Evolutionary conservation across 495 filamentous ascomycete genomes (phyloP).

Genomic region (Penicillium paxilli): DNA sequence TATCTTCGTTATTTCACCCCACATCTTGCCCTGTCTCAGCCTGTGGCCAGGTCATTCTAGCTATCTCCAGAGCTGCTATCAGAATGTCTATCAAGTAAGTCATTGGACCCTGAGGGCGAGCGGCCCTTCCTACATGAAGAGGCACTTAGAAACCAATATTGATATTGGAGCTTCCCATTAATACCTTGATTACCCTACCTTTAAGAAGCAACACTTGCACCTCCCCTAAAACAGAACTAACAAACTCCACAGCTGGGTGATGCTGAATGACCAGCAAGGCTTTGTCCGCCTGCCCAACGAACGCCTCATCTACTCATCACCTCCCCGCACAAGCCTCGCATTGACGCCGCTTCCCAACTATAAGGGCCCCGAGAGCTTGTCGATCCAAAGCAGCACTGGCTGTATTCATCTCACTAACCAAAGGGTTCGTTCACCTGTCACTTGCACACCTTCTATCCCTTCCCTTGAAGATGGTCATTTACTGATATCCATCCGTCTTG

Average conservation of each 20-base stretch:
- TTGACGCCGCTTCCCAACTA: constrained; percentile 61
- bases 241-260: constrained; percentile 64
- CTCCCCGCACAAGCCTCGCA: constrained; percentile 65
- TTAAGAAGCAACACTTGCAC: too few species aligned
- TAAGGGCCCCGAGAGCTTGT: constrained; percentile 56
- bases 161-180: too few species aligned
- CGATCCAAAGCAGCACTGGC: constrained; percentile 59
- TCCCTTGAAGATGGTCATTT: not conserved
- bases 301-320: constrained; percentile 67
- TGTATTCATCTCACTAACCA: constrained; percentile 85
- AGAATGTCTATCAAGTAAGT: constrained; percentile 73
- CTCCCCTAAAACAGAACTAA: constrained; percentile 10
- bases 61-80: constrained; percentile 4
- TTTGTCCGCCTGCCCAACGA: constrained; percentile 74
- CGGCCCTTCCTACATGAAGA: too few species aligned
- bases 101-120: too few species aligned
- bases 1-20: too few species aligned
- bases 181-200: too few species aligned
- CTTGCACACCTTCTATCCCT: not conserved
- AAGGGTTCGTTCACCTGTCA: constrained; percentile 57
- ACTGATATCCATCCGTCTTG: constrained; percentile 1
- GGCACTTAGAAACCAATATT: too few species aligned
- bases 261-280: constrained; percentile 62
- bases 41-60: too few species aligned
- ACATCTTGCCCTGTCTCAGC: too few species aligned